Evolutionary conservation across 1,139 yeast genomes (phyloP).

Genomic region (Nakaseomyces glabratus): DNA sequence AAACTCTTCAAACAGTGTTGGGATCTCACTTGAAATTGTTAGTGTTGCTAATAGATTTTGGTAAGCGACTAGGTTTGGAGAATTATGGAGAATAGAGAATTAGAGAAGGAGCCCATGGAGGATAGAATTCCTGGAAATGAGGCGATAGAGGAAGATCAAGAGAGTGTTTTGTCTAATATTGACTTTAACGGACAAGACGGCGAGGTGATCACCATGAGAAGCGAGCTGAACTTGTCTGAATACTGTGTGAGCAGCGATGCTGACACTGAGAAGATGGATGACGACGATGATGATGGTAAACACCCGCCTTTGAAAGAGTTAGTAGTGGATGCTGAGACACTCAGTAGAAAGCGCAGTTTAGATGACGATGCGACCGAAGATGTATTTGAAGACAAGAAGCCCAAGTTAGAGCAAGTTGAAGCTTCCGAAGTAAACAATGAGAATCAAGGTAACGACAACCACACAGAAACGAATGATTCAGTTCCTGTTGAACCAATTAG

Average conservation of each 20-base stretch:
- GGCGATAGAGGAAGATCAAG: constrained; percentile 21
- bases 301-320: constrained; percentile 9
- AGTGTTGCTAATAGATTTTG: too few species aligned
- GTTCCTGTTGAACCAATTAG: too few species aligned
- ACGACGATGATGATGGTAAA: constrained; percentile 9
- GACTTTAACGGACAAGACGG: constrained; percentile 17
- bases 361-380: not conserved
- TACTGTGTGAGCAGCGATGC: constrained; percentile 29
- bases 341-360: not conserved
- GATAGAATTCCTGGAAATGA: not conserved
- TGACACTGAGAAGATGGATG: constrained; percentile 30
- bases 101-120: too few species aligned
- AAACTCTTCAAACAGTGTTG: too few species aligned
- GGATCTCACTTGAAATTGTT: too few species aligned
- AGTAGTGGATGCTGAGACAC: constrained; percentile 5
- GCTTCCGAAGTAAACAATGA: not conserved
- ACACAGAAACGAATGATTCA: too few species aligned
- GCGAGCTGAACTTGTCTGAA: constrained; percentile 19
- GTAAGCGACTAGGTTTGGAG: too few species aligned
- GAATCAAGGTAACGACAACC: not conserved
- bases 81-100: too few species aligned
- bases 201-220: constrained; percentile 2
- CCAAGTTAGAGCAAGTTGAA: not conserved
- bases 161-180: constrained; percentile 21
- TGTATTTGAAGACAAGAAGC: not conserved